These are phyloP conservation scores for Ustilaginoidea virens DNA, from an alignment of 2,329 filamentous ascomycete species.

Conservation along the genomic window DNA sequence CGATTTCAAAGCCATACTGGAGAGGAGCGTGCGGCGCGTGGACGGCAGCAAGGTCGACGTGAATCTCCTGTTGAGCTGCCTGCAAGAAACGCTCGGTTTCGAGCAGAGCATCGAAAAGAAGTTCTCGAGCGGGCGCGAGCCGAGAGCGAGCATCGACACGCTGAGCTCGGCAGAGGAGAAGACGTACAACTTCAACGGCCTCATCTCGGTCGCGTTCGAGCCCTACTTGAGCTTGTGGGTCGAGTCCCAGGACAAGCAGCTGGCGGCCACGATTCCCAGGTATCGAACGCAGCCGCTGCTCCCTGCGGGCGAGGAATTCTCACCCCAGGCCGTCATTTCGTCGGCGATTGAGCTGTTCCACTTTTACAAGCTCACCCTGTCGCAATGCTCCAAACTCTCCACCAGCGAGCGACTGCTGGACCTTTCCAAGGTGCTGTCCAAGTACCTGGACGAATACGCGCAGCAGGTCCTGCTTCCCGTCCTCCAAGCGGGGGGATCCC, in stretches of 20 bases:
- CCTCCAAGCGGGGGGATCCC: conserved; percentile 39
- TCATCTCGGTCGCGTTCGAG: conserved; percentile 93
- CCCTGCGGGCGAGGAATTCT: conserved; percentile 80
- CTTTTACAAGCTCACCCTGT: conserved; percentile 84
- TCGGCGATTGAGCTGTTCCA: conserved; percentile 96
- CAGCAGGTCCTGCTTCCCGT: conserved; percentile 77
- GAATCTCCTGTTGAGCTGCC: conserved; percentile 70
- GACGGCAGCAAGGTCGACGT: conserved; percentile 77
- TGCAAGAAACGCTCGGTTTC: conserved; percentile 94
- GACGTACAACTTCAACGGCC: conserved; percentile 65
- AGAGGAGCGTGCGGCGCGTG: conserved; percentile 65
- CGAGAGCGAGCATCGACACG: conserved; percentile 78
- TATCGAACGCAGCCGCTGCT: conserved; percentile 74
- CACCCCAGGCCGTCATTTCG: conserved; percentile 71
- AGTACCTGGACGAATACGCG: conserved; percentile 89
- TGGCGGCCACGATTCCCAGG: conserved; percentile 70
- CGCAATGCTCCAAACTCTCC: conserved; percentile 91
- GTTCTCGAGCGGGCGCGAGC: conserved; percentile 53
- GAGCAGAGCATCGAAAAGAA: conserved; percentile 80
- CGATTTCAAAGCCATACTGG: conserved; percentile 86
- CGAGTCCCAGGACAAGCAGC: conserved; percentile 82
- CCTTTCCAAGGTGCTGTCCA: conserved; percentile 70
- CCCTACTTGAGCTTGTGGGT: conserved; percentile 96
- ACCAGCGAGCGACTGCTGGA: conserved; percentile 80
- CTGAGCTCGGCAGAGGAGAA: conserved; percentile 65